These are phyloP conservation scores for Cylindrodendrum hubeiense DNA, from an alignment of 2,329 filamentous ascomycete genomes.

Conservation along the genomic window DNA sequence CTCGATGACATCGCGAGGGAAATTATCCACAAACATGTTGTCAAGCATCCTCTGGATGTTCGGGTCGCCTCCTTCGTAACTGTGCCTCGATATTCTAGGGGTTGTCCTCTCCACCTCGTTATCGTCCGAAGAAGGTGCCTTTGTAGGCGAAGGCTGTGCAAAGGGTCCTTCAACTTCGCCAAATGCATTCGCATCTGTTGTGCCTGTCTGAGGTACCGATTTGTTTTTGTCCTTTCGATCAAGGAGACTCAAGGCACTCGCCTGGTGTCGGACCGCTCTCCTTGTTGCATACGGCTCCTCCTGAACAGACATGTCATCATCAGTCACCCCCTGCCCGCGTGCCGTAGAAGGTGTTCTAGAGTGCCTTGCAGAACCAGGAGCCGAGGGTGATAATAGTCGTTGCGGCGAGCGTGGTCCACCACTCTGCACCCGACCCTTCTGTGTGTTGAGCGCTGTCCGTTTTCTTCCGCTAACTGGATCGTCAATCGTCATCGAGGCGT, in stretches of 20 bases:
- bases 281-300: constrained; percentile 58
- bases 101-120: constrained; percentile 48
- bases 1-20: constrained; percentile 73
- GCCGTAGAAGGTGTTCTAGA: constrained; percentile 52
- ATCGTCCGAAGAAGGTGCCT: constrained; percentile 38
- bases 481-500: constrained; percentile 91
- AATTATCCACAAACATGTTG: constrained; percentile 83
- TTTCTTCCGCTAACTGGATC: constrained; percentile 69
- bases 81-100: constrained; percentile 73
- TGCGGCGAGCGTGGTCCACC: constrained; percentile 47
- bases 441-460: constrained; percentile 64
- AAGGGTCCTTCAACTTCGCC: constrained; percentile 71
- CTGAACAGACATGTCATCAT: constrained; percentile 52
- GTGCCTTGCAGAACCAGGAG: constrained; percentile 51
- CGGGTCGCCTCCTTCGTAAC: constrained; percentile 84
- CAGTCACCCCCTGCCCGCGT: constrained; percentile 41
- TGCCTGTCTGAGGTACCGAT: constrained; percentile 69
- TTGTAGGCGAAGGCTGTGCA: constrained; percentile 47
- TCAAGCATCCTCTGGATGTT: constrained; percentile 80
- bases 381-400: constrained; percentile 49
- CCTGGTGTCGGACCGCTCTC: constrained; percentile 65
- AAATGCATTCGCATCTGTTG: constrained; percentile 70
- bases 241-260: constrained; percentile 70
- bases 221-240: constrained; percentile 71
- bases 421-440: constrained; percentile 59